Percentiles rank a stretch among this genome's conserved stretches.
phyloP scores from a whole-genome alignment of 2,329 filamentous ascomycete genomes.

The Penicillium brasilianum region DNA sequence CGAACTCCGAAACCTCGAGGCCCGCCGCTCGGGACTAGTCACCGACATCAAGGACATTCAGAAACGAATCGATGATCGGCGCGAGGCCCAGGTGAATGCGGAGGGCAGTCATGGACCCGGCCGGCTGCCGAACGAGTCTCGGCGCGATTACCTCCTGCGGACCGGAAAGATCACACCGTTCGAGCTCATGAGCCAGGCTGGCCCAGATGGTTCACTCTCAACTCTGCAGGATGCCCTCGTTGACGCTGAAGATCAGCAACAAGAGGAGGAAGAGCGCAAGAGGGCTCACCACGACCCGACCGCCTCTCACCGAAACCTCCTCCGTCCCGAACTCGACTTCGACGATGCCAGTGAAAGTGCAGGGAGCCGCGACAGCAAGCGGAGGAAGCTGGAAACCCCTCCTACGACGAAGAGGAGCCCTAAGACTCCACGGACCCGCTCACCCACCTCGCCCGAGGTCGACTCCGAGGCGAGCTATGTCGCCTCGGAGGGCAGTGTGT shows the following conservation, averaged over 20 bases:
- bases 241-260: conserved; percentile 76
- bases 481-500: conserved; percentile 37
- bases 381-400: conserved; percentile 38
- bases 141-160: conserved; percentile 87
- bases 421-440: not conserved
- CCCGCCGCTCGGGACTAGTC: conserved; percentile 67
- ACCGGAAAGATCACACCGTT: conserved; percentile 99
- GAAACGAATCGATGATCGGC: conserved; percentile 76
- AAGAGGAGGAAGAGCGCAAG: conserved; percentile 56
- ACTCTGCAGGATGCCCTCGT: conserved; percentile 77
- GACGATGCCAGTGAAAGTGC: conserved; percentile 46
- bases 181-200: conserved; percentile 72
- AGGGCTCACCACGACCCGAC: conserved; percentile 46
- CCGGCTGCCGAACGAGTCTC: conserved; percentile 76
- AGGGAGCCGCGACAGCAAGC: conserved; percentile 39
- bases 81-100: conserved; percentile 59
- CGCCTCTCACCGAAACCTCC: conserved; percentile 72
- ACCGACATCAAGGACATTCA: conserved; percentile 81
- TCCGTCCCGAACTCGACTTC: conserved; percentile 73
- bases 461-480: conserved; percentile 44
- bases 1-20: conserved; percentile 69
- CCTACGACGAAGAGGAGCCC: conserved; percentile 1
- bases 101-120: conserved; percentile 51
- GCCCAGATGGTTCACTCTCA: conserved; percentile 63
- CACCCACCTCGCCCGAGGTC: conserved; percentile 15